Evolutionary conservation across 73 alveolate species (phyloP).

Genomic region (Stentor coeruleus): DNA sequence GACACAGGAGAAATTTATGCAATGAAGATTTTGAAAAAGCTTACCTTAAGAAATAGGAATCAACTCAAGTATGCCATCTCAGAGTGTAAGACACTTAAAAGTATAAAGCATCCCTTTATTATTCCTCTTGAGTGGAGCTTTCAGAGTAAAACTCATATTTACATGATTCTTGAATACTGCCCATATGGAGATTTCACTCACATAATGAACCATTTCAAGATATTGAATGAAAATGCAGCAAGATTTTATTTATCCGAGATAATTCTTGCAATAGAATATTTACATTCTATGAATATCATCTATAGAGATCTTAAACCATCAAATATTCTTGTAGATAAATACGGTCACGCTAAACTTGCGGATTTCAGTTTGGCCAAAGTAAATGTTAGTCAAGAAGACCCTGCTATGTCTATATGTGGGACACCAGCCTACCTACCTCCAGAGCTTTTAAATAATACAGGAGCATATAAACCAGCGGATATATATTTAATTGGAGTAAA

Average conservation of each 20-base stretch:
- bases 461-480: slow-evolving; percentile 67
- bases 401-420: slow-evolving; percentile 45
- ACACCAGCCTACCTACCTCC: slow-evolving; percentile 69
- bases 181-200: slow-evolving; percentile 55
- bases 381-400: slow-evolving; percentile 32
- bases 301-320: slow-evolving; percentile 67
- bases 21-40: slow-evolving; percentile 76
- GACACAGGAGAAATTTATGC: slow-evolving; percentile 52
- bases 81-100: slow-evolving; percentile 36
- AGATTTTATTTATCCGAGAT: slow-evolving; percentile 58
- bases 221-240: slow-evolving; percentile 41
- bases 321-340: slow-evolving; percentile 49
- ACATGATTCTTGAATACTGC: slow-evolving; percentile 56
- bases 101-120: slow-evolving; percentile 56
- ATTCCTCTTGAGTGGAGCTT: slow-evolving; percentile 47
- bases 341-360: slow-evolving; percentile 59
- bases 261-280: slow-evolving; percentile 49
- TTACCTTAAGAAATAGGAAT: slow-evolving; percentile 73
- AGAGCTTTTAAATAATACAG: slow-evolving; percentile 49
- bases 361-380: slow-evolving; percentile 59
- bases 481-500: slow-evolving; percentile 65
- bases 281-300: slow-evolving; percentile 47
- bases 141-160: slow-evolving; percentile 45
- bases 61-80: slow-evolving; percentile 29
- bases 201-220: not conserved